Base-by-base conservation (phyloP, 2,329 filamentous ascomycete species). In the Penicillium sp. region DNA sequence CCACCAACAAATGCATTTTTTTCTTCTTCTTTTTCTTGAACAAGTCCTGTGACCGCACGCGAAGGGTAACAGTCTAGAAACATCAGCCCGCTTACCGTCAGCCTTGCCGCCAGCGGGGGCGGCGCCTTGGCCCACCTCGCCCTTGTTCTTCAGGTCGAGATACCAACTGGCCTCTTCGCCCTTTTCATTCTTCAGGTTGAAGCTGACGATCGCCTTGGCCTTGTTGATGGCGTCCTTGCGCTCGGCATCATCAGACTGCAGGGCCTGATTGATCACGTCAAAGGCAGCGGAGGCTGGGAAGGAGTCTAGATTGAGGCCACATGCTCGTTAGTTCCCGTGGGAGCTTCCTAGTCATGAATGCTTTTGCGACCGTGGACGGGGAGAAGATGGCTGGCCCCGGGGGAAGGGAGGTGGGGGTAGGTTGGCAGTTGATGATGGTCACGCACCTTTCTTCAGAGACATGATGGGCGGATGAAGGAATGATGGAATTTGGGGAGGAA, bases 261-360 rank as follows among this genome's bases (percentile, higher is more conserved):
- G 83, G 45, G 83, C 81, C 46, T 74, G 66, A 71, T 87, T 82
- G 78, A 98, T 96, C 64, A 77, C 79, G 67, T 98, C 93, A 72
- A 98, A 98, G 59, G 90, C 90, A 57, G 74, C 84, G 51, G 93
- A 97, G 65, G 91, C 83, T 57, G 93, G 91, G 74, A 95, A 96
- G 59, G 84, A 83, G 71, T 82, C 86, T 90, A 60, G 39, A 40
- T 46, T 0, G 29, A 4, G 13, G 12, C 13, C 13, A 18, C 9
- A 13, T 45, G 28, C 26, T 50, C n/a, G 40, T 61, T 51, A 49
- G 53, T 32, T 32, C 5, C 29, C 11, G 29, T 32, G 7, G 29
- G 5, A 32, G 11, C 29, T 3, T 8, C 11, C 29, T 11, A 11
- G 18, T 18, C 18, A 18, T 18, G 18, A 18, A 18, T 18, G 18